Percentiles rank a stretch among this genome's conserved stretches.
phyloP scores from a whole-genome alignment of 805 yeast genomes.

The Cyberlindnera veronae region DNA sequence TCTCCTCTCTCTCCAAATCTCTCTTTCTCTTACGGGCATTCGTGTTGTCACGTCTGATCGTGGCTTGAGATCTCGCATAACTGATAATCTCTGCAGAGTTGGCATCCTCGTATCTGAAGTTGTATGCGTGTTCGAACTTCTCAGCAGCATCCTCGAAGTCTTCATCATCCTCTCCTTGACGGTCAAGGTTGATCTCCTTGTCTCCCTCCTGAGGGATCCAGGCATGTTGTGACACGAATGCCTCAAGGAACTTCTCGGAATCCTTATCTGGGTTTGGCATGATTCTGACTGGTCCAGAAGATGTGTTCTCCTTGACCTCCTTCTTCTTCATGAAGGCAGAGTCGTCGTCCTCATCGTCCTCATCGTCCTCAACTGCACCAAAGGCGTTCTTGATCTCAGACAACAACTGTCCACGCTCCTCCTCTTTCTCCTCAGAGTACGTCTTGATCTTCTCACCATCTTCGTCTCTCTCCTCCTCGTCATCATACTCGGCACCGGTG shows the following conservation, averaged over 20 bases:
- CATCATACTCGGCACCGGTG: conserved; percentile 46
- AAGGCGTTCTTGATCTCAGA: conserved; percentile 74
- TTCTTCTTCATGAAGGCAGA: conserved; percentile 51
- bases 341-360: conserved; percentile 39
- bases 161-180: conserved; percentile 55
- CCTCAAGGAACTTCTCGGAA: conserved; percentile 66
- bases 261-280: conserved; percentile 67
- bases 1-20: conserved; percentile 59
- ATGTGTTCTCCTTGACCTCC: conserved; percentile 28
- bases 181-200: conserved; percentile 49
- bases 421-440: conserved; percentile 69
- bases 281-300: conserved; percentile 22
- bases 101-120: conserved; percentile 93
- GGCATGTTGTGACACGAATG: conserved; percentile 72
- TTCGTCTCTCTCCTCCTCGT: conserved; percentile 42
- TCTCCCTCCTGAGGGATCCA: conserved; percentile 82
- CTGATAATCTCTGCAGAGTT: conserved; percentile 86
- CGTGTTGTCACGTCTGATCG: conserved; percentile 77
- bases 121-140: conserved; percentile 85
- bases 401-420: conserved; percentile 69
- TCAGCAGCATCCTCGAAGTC: conserved; percentile 93
- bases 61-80: conserved; percentile 92
- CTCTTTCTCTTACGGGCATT: conserved; percentile 74
- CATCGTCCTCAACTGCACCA: conserved; percentile 40
- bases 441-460: conserved; percentile 55